Conservation (phyloP, 192 early-diverging fungal genomes). For the Backusella tuberculispora region DNA sequence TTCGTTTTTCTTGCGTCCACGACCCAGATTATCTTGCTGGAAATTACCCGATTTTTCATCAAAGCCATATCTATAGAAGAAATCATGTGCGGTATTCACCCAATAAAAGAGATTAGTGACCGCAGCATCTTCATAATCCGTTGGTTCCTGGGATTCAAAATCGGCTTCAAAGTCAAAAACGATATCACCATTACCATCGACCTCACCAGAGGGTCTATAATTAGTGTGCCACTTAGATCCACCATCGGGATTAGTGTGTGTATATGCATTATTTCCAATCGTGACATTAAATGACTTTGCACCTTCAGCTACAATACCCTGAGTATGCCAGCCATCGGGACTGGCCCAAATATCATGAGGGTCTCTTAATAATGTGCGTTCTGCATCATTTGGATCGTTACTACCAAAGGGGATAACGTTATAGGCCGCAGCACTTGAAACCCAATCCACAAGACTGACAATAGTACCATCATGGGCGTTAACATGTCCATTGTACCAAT, state of each 20-base stretch:
- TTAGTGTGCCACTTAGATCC: constrained; percentile 74
- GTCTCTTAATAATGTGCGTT: constrained; percentile 55
- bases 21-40: constrained; percentile 88
- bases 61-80: constrained; percentile 90
- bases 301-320: constrained; percentile 32
- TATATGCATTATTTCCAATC: constrained; percentile 91
- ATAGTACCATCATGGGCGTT: constrained; percentile 64
- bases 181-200: constrained; percentile 44
- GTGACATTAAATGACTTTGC: constrained; percentile 64
- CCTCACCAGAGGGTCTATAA: constrained; percentile 69
- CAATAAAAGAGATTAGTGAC: constrained; percentile 92
- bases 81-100: constrained; percentile 91
- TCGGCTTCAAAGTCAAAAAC: constrained; percentile 81
- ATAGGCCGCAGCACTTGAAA: constrained; percentile 69
- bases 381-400: constrained; percentile 78
- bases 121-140: constrained; percentile 75
- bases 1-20: constrained; percentile 40
- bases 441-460: constrained; percentile 84
- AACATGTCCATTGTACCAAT: constrained; percentile 82
- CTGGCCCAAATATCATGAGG: constrained; percentile 61
- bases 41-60: constrained; percentile 93
- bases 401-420: constrained; percentile 80
- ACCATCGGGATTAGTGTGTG: constrained; percentile 82
- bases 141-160: constrained; percentile 61
- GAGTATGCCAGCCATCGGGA: constrained; percentile 78